These are phyloP conservation scores for Mycena citricolor DNA, from an alignment of 1,284 basidiomycete genomes.

Conservation along the genomic window DNA sequence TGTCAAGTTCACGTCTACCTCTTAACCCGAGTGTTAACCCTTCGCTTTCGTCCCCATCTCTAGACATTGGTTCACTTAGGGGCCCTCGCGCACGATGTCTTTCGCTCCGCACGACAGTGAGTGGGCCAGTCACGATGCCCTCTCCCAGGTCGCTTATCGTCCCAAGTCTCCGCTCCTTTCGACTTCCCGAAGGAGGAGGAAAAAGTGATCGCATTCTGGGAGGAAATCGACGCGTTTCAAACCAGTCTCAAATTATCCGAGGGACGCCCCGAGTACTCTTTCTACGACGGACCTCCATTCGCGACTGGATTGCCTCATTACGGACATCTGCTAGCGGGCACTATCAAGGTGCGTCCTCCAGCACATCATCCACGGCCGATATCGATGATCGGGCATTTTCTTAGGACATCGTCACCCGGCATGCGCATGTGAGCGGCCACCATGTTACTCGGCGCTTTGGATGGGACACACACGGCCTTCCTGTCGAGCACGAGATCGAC, in stretches of 20 bases:
- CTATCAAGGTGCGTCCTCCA: slow-evolving; percentile 79
- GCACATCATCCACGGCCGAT: not conserved
- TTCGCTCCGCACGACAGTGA: slow-evolving; percentile 73
- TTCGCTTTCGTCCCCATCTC: too few species aligned
- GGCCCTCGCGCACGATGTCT: slow-evolving; percentile 48
- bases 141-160: slow-evolving; percentile 10
- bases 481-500: slow-evolving; percentile 99
- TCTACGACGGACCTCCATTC: slow-evolving; percentile 98
- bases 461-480: slow-evolving; percentile 99
- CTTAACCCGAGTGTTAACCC: too few species aligned
- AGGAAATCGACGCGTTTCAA: slow-evolving; percentile 96
- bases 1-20: too few species aligned
- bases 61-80: too few species aligned
- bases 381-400: slow-evolving; percentile 8
- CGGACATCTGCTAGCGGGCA: slow-evolving; percentile 88
- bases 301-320: slow-evolving; percentile 98
- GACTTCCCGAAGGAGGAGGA: slow-evolving; percentile 92
- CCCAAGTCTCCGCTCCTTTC: slow-evolving; percentile 70
- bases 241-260: slow-evolving; percentile 92
- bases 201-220: slow-evolving; percentile 91
- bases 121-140: slow-evolving; percentile 33
- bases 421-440: slow-evolving; percentile 91
- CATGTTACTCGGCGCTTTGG: slow-evolving; percentile 96
- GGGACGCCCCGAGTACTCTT: slow-evolving; percentile 86
- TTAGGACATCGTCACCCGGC: slow-evolving; percentile 94